Base-by-base conservation (phyloP, 495 filamentous ascomycete species). In the Usnea hakonensis region DNA sequence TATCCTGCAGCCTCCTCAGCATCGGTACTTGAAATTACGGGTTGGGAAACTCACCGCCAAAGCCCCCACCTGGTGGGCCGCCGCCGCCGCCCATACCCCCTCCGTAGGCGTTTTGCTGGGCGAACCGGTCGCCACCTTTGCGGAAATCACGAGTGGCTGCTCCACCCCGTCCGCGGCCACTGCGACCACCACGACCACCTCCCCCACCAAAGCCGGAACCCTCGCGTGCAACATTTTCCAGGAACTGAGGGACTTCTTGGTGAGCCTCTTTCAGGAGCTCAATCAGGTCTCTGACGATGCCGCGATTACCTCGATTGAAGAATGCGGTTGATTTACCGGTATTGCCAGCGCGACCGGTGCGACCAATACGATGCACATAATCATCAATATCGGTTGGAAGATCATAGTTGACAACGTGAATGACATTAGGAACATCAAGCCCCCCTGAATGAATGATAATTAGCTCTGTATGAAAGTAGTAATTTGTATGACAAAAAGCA, bases 221-320 rank as follows among this genome's bases (percentile, higher is more conserved):
- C 78, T 97, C 94, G 64, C 94, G 91, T 70, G 94, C 91, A 78
- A 97, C 95, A 71, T 87, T 92, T 81, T 97, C 94, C 33, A 98
- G 78, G 84, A 97, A 98, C 35, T 78, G 73, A 33, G 94, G 94
- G 62, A 97, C 86, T 69, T 97, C 94, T 74, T 98, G 94, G 78
- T 97, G 93, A 64, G 93, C 93, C 72, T 98, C 94, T 80, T 97
- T 97, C 60, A 98, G 82, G 35, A 98, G 85, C 40, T 98, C 95
- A 67, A 98, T 84, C 57, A 98, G 83, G 72, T 97, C 95, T 56
- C 91, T 87, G 55, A 96, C 94, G 66, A 98, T 89, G 75, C 92
- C 94, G 66, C 94, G 90, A 83, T 98, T 98, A 68, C 91, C 91
- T 71, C 94, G 94, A 85, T 98, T 98, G 85, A 97, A 97, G 83